Conservation (phyloP, 23 red algal genomes). For the Cyanidium caldarium region DNA sequence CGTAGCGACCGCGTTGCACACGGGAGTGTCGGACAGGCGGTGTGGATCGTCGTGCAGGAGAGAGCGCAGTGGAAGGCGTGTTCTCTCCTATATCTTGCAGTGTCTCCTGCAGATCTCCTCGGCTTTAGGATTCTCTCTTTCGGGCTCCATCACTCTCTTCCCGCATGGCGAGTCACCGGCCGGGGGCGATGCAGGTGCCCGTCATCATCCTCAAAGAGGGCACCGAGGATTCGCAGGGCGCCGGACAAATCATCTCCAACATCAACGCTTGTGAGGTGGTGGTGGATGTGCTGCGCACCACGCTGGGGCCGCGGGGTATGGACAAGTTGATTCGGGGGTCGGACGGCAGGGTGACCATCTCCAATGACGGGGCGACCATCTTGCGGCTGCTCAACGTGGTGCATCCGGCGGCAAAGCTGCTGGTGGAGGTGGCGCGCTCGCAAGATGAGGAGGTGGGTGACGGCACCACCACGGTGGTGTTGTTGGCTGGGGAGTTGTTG, state of each 20-base stretch:
- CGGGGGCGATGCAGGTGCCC: too few species aligned
- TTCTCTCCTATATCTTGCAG: too few species aligned
- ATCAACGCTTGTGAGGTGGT: conserved; percentile 90
- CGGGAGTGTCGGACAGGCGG: too few species aligned
- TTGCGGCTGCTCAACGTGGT: conserved; percentile 68
- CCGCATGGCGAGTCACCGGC: too few species aligned
- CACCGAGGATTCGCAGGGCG: conserved; percentile 80
- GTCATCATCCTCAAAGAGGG: conserved; percentile 95
- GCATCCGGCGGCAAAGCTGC: conserved; percentile 67
- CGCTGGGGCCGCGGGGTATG: conserved; percentile 83
- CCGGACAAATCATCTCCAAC: conserved; percentile 93
- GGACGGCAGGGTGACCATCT: conserved; percentile 72
- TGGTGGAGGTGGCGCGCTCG: conserved; percentile 64
- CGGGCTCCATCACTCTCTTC: too few species aligned
- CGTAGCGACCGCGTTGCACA: too few species aligned
- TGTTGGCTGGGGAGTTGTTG: conserved; percentile 79
- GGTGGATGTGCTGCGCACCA: conserved; percentile 80
- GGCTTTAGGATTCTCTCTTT: too few species aligned
- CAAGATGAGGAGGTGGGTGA: conserved; percentile 94
- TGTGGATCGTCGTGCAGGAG: too few species aligned
- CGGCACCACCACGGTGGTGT: conserved; percentile 70
- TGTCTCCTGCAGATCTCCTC: too few species aligned
- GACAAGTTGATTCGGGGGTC: conserved; percentile 92
- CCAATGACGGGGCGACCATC: conserved; percentile 94
- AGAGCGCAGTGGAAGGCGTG: too few species aligned